phyloP scores from a whole-genome alignment of 148 eudicot species.

The Pouteria glomerata region DNA sequence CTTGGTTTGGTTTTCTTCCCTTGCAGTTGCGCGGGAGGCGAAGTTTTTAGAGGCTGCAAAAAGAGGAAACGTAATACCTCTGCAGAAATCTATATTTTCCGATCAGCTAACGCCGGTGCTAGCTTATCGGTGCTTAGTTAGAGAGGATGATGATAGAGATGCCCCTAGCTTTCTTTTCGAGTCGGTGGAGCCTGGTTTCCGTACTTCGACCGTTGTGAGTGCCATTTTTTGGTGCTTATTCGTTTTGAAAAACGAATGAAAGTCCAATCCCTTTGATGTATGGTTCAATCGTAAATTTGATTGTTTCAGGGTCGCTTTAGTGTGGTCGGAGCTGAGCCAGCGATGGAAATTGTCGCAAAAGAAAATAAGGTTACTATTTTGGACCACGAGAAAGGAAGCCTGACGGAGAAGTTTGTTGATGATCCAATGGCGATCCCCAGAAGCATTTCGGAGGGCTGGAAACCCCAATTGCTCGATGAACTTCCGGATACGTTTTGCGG shows the following conservation, averaged over 20 bases:
- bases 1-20: conserved; percentile 9
- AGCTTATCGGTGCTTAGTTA: conserved; percentile 73
- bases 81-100: conserved; percentile 53
- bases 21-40: conserved; percentile 27
- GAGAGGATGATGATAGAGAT: conserved; percentile 60
- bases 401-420: conserved; percentile 48
- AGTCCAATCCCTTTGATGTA: not conserved
- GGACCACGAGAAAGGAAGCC: conserved; percentile 54
- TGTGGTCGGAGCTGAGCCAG: conserved; percentile 75
- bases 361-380: conserved; percentile 54
- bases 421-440: conserved; percentile 71
- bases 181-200: conserved; percentile 54
- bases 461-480: conserved; percentile 55
- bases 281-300: not conserved
- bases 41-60: conserved; percentile 49
- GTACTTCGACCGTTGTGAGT: conserved; percentile 48
- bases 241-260: not conserved
- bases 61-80: conserved; percentile 55
- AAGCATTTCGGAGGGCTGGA: conserved; percentile 61
- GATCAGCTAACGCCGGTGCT: conserved; percentile 80
- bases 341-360: conserved; percentile 74
- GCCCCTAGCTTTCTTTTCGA: conserved; percentile 74
- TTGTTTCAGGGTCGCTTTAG: conserved; percentile 70
- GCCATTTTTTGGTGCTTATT: not conserved
- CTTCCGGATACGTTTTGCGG: conserved; percentile 89